phyloP scores from a whole-genome alignment of 768 basidiomycete species.

The Agrocybe praecox region DNA sequence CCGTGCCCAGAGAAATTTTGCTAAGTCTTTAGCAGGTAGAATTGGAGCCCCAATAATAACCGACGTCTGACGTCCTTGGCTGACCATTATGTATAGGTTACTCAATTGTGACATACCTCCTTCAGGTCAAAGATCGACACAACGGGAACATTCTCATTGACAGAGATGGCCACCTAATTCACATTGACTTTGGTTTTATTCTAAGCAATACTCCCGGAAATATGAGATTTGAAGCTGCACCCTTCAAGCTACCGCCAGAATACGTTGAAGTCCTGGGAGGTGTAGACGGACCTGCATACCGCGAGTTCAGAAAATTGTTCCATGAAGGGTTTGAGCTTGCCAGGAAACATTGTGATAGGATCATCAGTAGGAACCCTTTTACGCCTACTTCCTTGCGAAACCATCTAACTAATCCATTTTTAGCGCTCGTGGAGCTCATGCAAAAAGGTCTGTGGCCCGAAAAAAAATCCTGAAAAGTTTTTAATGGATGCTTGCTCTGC shows the following conservation, averaged over 20 bases:
- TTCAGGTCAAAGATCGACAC: slow-evolving; percentile 98
- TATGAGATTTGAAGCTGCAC: slow-evolving; percentile 98
- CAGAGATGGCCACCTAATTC: slow-evolving; percentile 91
- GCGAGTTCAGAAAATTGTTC: slow-evolving; percentile 86
- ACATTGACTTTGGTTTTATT: slow-evolving; percentile 99
- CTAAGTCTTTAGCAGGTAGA: slow-evolving; percentile 83
- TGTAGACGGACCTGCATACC: slow-evolving; percentile 69
- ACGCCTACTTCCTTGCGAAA: background rate
- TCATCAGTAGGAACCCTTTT: slow-evolving; percentile 80
- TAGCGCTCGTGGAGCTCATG: slow-evolving; percentile 90
- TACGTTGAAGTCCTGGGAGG: slow-evolving; percentile 97
- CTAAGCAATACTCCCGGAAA: slow-evolving; percentile 96
- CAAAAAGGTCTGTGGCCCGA: slow-evolving; percentile 68
- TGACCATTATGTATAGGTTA: slow-evolving; percentile 57
- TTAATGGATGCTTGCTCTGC: background rate
- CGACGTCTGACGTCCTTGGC: slow-evolving; percentile 1
- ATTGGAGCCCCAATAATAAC: background rate
- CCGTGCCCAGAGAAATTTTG: slow-evolving; percentile 93
- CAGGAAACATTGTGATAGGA: slow-evolving; percentile 94
- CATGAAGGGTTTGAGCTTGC: slow-evolving; percentile 93
- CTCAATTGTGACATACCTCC: slow-evolving; percentile 92
- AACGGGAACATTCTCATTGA: slow-evolving; percentile 98
- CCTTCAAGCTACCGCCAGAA: slow-evolving; percentile 94
- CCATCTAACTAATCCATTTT: slow-evolving; percentile 6
- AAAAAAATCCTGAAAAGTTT: too few relatives aligned